These are phyloP conservation scores for Thielaviopsis punctulata DNA, from an alignment of 2,329 filamentous ascomycete species.

Conservation along the genomic window DNA sequence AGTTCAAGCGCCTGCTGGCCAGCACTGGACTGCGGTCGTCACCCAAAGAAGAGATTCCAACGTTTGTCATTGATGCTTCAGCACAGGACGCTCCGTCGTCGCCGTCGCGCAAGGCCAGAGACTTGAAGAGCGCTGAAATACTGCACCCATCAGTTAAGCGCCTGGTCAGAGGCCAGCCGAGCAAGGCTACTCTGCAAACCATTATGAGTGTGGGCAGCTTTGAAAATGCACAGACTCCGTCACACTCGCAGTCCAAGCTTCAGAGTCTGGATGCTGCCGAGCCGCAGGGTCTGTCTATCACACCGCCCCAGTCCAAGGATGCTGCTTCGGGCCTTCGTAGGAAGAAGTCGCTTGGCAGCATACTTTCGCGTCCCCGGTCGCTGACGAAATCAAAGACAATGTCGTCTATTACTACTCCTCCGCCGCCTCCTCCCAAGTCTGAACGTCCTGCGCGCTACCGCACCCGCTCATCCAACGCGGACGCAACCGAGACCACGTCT, in stretches of 20 bases:
- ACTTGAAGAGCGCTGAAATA: conserved; percentile 20
- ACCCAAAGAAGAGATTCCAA: conserved; percentile 10
- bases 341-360: conserved; percentile 7
- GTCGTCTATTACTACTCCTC: not conserved
- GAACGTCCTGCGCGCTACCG: conserved; percentile 5
- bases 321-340: conserved; percentile 9
- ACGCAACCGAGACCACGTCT: not conserved
- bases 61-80: conserved; percentile 21
- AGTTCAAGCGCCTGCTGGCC: conserved; percentile 25
- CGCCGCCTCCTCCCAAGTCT: not conserved
- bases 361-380: conserved; percentile 2
- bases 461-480: not conserved
- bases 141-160: conserved; percentile 18
- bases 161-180: conserved; percentile 24
- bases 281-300: too few relatives aligned
- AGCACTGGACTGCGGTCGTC: conserved; percentile 16
- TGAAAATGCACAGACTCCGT: conserved; percentile 16
- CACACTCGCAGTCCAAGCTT: conserved; percentile 11
- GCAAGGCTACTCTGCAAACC: conserved; percentile 31
- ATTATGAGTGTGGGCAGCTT: conserved; percentile 33
- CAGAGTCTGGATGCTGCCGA: conserved; percentile 11
- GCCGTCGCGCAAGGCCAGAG: conserved; percentile 17
- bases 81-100: conserved; percentile 15
- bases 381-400: conserved; percentile 4
- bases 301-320: not conserved